phyloP scores from a whole-genome alignment of 1,284 basidiomycete species.

The Cryptococcus sp. region DNA sequence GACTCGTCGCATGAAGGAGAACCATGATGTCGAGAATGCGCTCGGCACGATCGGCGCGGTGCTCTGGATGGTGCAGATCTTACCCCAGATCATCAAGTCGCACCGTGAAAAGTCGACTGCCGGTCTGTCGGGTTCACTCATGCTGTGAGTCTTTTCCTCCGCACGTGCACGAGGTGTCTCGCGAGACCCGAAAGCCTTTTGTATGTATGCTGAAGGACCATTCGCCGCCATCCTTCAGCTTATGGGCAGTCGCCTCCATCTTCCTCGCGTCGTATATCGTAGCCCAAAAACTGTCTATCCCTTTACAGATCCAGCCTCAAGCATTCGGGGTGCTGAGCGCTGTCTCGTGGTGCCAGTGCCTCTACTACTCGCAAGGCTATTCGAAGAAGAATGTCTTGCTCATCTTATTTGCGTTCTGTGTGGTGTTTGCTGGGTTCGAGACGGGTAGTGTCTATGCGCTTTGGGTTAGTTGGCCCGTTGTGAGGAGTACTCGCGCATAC shows the following conservation, averaged over 20 bases:
- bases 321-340: conserved; percentile 62
- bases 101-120: conserved; percentile 67
- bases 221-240: no score
- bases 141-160: conserved; percentile 53
- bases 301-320: conserved; percentile 68
- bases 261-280: conserved; percentile 70
- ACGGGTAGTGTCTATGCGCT: conserved; percentile 61
- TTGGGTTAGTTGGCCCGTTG: conserved; percentile 49
- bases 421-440: conserved; percentile 59
- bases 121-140: conserved; percentile 67
- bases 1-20: conserved; percentile 7
- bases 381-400: conserved; percentile 50
- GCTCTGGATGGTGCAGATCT: conserved; percentile 52
- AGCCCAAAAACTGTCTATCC: conserved; percentile 66
- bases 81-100: conserved; percentile 69
- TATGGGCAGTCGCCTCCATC: conserved; percentile 63
- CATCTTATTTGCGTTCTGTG: conserved; percentile 48
- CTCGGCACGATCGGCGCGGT: conserved; percentile 60
- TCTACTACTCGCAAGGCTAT: conserved; percentile 56
- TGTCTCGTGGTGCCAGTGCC: conserved; percentile 65
- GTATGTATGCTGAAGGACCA: no score
- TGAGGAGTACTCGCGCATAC: neutral
- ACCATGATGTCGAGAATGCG: conserved; percentile 54
- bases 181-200: no score
- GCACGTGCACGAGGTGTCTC: no score